Percentiles rank a stretch among this genome's conserved stretches.
phyloP scores from a whole-genome alignment of 225 moss, liverwort and hornwort genomes.

The Lunularia cruciata region DNA sequence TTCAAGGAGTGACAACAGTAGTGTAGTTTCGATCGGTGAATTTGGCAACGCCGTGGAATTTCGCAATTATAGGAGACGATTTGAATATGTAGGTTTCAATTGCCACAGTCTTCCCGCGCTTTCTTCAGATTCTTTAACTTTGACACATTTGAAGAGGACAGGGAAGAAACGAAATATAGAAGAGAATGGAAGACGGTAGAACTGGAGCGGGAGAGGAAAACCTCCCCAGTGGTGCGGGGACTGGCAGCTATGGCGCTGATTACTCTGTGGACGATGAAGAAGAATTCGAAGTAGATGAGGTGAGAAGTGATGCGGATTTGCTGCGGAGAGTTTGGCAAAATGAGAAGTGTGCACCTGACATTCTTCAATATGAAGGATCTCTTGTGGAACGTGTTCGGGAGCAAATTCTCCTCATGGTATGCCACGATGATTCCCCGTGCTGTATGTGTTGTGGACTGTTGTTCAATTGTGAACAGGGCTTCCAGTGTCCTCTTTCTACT shows the following conservation, averaged over 20 bases:
- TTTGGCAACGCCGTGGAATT: too few species aligned
- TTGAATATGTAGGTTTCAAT: too few species aligned
- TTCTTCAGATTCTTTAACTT: background rate
- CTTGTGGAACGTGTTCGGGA: constrained; percentile 80
- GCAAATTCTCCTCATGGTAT: constrained; percentile 73
- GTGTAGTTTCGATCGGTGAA: too few species aligned
- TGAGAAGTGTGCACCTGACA: constrained; percentile 89
- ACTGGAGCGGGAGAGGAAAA: background rate
- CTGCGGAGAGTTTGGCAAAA: constrained; percentile 81
- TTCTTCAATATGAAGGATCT: constrained; percentile 56
- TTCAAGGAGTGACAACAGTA: too few species aligned
- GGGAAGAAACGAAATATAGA: background rate
- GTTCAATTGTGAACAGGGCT: background rate
- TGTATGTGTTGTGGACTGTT: background rate
- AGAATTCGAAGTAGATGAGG: constrained; percentile 8
- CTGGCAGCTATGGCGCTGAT: background rate
- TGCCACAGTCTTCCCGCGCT: too few species aligned
- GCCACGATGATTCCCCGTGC: background rate
- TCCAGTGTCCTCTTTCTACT: too few species aligned
- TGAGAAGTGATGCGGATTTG: constrained; percentile 66
- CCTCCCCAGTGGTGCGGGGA: background rate
- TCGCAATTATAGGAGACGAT: too few species aligned
- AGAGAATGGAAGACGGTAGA: background rate
- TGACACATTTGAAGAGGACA: background rate
- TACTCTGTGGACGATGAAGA: background rate